Base-by-base conservation (phyloP, 106 monocot genomes). In the Vanilla planifolia region DNA sequence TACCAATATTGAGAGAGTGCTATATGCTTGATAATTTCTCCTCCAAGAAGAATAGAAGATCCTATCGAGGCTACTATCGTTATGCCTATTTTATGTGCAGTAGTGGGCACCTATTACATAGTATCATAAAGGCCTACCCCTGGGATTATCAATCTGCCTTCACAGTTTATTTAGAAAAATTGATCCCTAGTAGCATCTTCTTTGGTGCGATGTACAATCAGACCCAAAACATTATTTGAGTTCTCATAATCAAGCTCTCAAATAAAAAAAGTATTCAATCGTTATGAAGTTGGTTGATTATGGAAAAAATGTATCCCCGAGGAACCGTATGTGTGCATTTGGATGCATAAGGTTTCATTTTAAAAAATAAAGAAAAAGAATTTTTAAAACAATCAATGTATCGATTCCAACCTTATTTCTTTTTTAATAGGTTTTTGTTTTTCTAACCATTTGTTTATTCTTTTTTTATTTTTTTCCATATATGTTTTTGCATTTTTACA, bases 21-120 rank as follows among this genome's bases (percentile, higher is more conserved):
- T 58, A 68, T 11, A 57, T 16, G 9, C 59, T 68, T 58, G 58
- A 34, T 59, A 68, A 46, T 68, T 59, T 58, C 46, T 68, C 59
- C 67, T 68, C 46, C 44, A 9, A 68, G 39, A 14, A 52, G 13
- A 68, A 45, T 59, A 30, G 56, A 67, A 44, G 42, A 67, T 67
- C 43, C 27, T 19, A 67, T 50, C 35, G 64, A 64, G 35, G 34
- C 14, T 20, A 3, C 34, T 64, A 48, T 35, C 35, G 35, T 13
- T 0, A 64, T 64, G 5, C 33, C 48, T 48, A 36, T 64, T 64
- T 21, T 64, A 64, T 64, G 64, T 33, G 50, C 64, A 64, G 48
- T 30, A 10, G 33, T 8, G 22, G 48, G 21, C 33, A 64, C 48
- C 48, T 48, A 50, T 64, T 36, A 0, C 50, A 34, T 48, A 50